Base-by-base conservation (phyloP, 345 rosid species). In the Eucalyptus regnans region DNA sequence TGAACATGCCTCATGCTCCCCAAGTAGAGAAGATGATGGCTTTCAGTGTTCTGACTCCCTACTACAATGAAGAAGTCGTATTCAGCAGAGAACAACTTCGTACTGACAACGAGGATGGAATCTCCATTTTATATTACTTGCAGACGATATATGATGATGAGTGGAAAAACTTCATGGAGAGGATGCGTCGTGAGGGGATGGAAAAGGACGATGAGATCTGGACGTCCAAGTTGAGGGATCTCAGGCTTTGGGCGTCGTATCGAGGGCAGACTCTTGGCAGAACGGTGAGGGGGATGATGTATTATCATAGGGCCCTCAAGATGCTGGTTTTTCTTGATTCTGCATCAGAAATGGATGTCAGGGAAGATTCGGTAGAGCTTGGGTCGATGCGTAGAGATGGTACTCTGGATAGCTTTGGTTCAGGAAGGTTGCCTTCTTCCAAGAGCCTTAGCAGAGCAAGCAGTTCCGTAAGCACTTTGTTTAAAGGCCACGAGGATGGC, bases 11-110 rank as follows among this genome's bases (percentile, higher is more conserved):
- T 81, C 99, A 96, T 92, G 99, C 99, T 89, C 99, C 99, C 87
- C 99, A 94, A 93, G 99, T 97, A 60, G 99, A 97, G 95, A 97
- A 96, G 90, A 97, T 97, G 99, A 94, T 96, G 98, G 96, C 98
- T 56, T 97, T 97, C 92, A 96, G 97, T 88, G 98, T 97, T 90
- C 92, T 97, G 89, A 97, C 99, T 80, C 99, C 99, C 83, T 96
- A 97, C 91, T 96, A 96, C 91, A 96, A 94, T 71, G 99, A 97
- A 92, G 99, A 97, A 86, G 98, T 97, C 31, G 88, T 95, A 43
- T 97, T 93, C 92, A 95, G 96, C 96, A 97, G 91, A 93, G 99
- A 97, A 88, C 99, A 97, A 88, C 96, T 97, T 43, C 92, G 96
- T 89, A 96, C 92, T 81, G 99, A 96, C 90, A 97, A 97, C 10